These are phyloP conservation scores for Fusarium staphyleae DNA, from an alignment of 2,329 filamentous ascomycete genomes.

Conservation along the genomic window DNA sequence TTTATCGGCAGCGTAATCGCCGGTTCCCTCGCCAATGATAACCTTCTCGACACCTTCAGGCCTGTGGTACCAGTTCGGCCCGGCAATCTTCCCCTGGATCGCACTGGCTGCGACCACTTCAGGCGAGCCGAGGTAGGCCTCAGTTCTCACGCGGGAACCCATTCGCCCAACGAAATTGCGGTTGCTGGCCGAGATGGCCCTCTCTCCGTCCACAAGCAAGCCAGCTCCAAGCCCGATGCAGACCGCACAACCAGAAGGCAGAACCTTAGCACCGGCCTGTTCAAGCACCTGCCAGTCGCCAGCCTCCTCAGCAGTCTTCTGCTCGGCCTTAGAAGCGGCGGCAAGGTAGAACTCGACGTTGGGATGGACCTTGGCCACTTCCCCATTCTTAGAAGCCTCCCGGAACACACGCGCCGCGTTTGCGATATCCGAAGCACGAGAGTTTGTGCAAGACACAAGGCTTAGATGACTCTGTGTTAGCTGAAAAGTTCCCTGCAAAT, in stretches of 20 bases:
- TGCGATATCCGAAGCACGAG: constrained; percentile 78
- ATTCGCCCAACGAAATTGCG: constrained; percentile 93
- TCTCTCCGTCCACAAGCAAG: constrained; percentile 82
- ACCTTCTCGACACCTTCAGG: constrained; percentile 73
- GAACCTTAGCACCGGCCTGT: constrained; percentile 75
- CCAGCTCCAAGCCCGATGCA: constrained; percentile 81
- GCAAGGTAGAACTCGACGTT: constrained; percentile 89
- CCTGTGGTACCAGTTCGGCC: constrained; percentile 79
- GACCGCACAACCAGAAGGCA: constrained; percentile 79
- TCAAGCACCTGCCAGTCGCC: constrained; percentile 87
- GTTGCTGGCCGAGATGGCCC: constrained; percentile 84
- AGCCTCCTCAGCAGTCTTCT: constrained; percentile 75
- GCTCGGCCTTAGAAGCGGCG: constrained; percentile 81
- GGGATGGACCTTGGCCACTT: constrained; percentile 72
- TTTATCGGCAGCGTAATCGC: constrained; percentile 67
- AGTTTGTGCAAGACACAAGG: too few species aligned
- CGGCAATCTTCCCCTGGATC: constrained; percentile 72
- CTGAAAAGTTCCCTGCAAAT: too few species aligned
- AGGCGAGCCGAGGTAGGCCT: constrained; percentile 89
- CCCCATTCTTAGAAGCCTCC: constrained; percentile 72
- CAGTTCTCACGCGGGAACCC: constrained; percentile 68
- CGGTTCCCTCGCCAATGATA: constrained; percentile 74
- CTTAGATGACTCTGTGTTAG: too few species aligned
- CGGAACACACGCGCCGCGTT: constrained; percentile 83
- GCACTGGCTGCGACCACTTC: constrained; percentile 94